phyloP scores from a whole-genome alignment of 1,284 basidiomycete species.

The Hemileccinum hortonii region DNA sequence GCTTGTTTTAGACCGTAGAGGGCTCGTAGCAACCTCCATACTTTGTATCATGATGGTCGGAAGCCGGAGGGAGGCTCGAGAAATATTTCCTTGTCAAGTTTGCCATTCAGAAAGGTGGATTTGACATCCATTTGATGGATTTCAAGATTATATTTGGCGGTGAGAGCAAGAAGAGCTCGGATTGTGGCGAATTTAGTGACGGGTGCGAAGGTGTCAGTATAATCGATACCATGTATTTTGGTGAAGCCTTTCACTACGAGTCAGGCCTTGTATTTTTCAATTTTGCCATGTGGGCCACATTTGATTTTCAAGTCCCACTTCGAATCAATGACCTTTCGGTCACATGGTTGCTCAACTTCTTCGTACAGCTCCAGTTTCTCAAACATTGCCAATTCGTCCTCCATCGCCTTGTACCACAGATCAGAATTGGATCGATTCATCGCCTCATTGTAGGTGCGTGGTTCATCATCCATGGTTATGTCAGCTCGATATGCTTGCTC shows the following conservation, averaged over 20 bases:
- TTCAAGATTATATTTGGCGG: slow-evolving; percentile 2
- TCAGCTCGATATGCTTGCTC: neutral
- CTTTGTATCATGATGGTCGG: neutral
- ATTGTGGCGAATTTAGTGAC: neutral
- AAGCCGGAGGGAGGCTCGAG: neutral
- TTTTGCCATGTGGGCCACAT: slow-evolving; percentile 28
- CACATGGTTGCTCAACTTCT: neutral
- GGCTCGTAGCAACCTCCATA: neutral
- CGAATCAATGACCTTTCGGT: slow-evolving; percentile 14
- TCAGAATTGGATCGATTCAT: neutral
- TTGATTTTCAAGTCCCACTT: slow-evolving; percentile 38
- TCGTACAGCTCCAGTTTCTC: neutral
- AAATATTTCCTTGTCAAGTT: neutral
- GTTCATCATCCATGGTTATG: neutral
- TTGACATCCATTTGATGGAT: slow-evolving; percentile 21
- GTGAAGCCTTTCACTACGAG: neutral
- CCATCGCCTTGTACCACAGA: neutral
- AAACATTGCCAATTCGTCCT: neutral
- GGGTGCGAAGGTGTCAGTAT: neutral
- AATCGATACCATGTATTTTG: neutral
- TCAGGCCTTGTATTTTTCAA: slow-evolving; percentile 21
- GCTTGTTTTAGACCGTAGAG: slow-evolving; percentile 30
- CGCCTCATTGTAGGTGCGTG: neutral
- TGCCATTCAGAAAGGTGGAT: neutral
- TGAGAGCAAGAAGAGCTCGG: neutral